These are phyloP conservation scores for Syncephalastrum sp. DNA, from an alignment of 371 early-diverging fungal genomes.

Conservation along the genomic window DNA sequence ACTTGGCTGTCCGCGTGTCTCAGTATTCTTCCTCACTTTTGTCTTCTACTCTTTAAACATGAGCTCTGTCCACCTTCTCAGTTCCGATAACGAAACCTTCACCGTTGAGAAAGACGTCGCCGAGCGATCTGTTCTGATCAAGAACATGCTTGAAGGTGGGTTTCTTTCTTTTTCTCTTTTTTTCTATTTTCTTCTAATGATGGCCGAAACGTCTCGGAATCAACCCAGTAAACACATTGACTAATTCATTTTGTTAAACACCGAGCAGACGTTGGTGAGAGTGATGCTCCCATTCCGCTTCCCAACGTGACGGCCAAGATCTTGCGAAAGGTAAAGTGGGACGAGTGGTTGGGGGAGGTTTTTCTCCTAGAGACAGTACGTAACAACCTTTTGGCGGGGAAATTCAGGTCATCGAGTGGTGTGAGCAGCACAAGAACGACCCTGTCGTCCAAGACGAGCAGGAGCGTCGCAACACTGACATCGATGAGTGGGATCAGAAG, in stretches of 20 bases:
- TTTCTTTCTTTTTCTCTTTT: not conserved
- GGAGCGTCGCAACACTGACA: slow-evolving; percentile 69
- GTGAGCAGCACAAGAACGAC: slow-evolving; percentile 76
- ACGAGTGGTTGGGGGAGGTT: too few relatives aligned
- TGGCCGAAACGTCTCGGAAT: not conserved
- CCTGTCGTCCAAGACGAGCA: slow-evolving; percentile 60
- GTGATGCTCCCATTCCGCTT: slow-evolving; percentile 73
- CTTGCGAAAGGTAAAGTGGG: slow-evolving; percentile 59
- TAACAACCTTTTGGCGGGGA: slow-evolving; percentile 1
- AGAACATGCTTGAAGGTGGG: slow-evolving; percentile 87
- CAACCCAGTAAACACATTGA: not conserved
- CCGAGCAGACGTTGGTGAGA: slow-evolving; percentile 71
- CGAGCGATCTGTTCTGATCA: slow-evolving; percentile 85
- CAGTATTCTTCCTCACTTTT: slow-evolving; percentile 9
- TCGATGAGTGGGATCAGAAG: slow-evolving; percentile 82
- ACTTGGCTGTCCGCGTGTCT: not conserved
- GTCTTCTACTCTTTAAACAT: slow-evolving; percentile 9
- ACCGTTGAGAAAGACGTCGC: slow-evolving; percentile 82
- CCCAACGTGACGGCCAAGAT: slow-evolving; percentile 74
- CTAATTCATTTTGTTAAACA: not conserved
- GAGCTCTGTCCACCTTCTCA: slow-evolving; percentile 45
- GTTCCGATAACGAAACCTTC: slow-evolving; percentile 75
- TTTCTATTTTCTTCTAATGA: not conserved
- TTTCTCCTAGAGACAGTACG: not conserved
- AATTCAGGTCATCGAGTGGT: slow-evolving; percentile 75